A percentile compares a stretch with the other conserved stretches of the same genome.
These are phyloP conservation scores for Zoysia matrella DNA, from an alignment of 202 grass and related monocot species.

Conservation along the genomic window DNA sequence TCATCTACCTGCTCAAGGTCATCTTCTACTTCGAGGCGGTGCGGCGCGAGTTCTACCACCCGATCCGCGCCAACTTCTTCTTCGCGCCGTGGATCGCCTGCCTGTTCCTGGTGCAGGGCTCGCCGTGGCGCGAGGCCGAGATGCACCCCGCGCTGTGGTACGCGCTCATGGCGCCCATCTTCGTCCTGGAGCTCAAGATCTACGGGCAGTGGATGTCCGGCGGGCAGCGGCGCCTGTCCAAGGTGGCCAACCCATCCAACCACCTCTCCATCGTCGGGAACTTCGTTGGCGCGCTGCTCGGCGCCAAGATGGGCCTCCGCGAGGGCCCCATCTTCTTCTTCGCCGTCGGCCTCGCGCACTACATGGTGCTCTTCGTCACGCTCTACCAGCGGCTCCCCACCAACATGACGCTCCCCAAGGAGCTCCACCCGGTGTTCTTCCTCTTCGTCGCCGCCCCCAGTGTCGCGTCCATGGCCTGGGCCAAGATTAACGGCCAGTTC, in stretches of 20 bases:
- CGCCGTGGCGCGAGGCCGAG: conserved; percentile 40
- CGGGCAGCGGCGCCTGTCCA: conserved; percentile 68
- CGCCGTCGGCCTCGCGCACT: conserved; percentile 86
- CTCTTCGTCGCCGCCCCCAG: too few relatives aligned
- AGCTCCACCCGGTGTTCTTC: conserved; percentile 96
- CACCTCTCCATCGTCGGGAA: conserved; percentile 89
- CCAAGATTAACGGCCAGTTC: conserved; percentile 77
- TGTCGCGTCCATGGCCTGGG: conserved; percentile 91
- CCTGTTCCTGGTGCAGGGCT: conserved; percentile 69
- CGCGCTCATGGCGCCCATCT: conserved; percentile 81
- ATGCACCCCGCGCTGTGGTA: conserved; percentile 63
- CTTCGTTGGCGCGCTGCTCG: conserved; percentile 88
- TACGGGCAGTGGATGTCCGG: conserved; percentile 98
- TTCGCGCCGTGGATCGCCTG: conserved; percentile 89
- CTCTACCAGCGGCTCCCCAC: conserved; percentile 92
- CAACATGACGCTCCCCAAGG: conserved; percentile 78
- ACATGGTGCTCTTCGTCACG: conserved; percentile 88
- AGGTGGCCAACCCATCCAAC: conserved; percentile 88
- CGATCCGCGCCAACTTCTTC: conserved; percentile 89
- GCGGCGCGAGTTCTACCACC: conserved; percentile 86
- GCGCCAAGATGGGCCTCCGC: conserved; percentile 76
- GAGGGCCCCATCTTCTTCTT: conserved; percentile 92
- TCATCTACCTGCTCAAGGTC: conserved; percentile 79
- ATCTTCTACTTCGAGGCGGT: conserved; percentile 90
- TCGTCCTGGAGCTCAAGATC: conserved; percentile 87